phyloP scores from a whole-genome alignment of 306 rosid genomes.

The Acmispon strigosus region DNA sequence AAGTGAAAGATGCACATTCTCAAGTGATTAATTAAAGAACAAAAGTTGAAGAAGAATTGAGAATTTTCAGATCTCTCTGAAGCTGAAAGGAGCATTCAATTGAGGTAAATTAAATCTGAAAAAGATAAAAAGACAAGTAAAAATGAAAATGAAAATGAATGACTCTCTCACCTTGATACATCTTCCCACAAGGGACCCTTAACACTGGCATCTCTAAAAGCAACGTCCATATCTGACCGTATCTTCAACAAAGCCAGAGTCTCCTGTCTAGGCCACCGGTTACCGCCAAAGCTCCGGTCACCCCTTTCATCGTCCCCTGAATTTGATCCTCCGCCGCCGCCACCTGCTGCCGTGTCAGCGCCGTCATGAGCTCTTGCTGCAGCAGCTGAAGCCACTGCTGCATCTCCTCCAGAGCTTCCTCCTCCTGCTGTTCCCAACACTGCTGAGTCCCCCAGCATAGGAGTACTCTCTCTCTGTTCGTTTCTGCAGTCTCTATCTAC shows the following conservation, averaged over 20 bases:
- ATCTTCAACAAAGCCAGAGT: slow-evolving; percentile 81
- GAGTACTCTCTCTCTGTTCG: slow-evolving; percentile 19
- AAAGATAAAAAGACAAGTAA: background rate
- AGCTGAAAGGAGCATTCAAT: slow-evolving; percentile 5
- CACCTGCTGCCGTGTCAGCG: background rate
- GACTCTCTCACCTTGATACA: slow-evolving; percentile 57
- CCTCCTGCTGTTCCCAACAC: slow-evolving; percentile 40
- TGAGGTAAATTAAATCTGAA: background rate
- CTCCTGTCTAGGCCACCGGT: slow-evolving; percentile 91
- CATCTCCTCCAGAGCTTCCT: slow-evolving; percentile 45
- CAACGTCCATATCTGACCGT: slow-evolving; percentile 89
- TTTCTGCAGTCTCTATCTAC: background rate
- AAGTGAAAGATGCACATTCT: slow-evolving; percentile 15
- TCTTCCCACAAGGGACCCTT: slow-evolving; percentile 99
- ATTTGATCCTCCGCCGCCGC: slow-evolving; percentile 45
- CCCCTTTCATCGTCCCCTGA: slow-evolving; percentile 68
- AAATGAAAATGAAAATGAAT: background rate
- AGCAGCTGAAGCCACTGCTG: slow-evolving; percentile 7
- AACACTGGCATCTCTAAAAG: slow-evolving; percentile 78
- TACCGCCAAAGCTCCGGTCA: slow-evolving; percentile 72
- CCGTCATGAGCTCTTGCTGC: slow-evolving; percentile 19
- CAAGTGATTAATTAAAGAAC: background rate
- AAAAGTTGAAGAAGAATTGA: background rate
- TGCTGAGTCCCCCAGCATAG: slow-evolving; percentile 82
- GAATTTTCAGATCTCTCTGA: slow-evolving; percentile 22